These are phyloP conservation scores for Ustilago lituana DNA, from an alignment of 1,284 basidiomycete species.

Conservation along the genomic window DNA sequence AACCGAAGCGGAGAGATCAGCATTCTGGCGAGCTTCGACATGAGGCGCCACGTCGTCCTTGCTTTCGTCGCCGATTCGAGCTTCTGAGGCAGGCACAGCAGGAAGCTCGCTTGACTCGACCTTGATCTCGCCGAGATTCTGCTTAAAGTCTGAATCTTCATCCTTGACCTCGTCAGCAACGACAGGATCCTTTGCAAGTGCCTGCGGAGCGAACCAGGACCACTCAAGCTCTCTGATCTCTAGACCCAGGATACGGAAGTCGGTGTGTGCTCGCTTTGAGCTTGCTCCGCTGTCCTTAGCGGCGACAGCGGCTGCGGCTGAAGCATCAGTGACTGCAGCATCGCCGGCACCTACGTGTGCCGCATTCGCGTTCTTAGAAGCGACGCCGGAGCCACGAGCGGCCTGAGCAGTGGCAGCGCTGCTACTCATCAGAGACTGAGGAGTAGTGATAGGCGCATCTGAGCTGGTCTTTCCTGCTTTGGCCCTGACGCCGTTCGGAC, in stretches of 20 bases:
- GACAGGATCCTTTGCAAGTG: slow-evolving; percentile 1
- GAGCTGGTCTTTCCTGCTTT: slow-evolving; percentile 10
- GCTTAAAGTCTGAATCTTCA: not conserved
- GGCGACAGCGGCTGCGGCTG: not conserved
- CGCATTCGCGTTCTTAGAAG: not conserved
- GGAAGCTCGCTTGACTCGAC: not conserved
- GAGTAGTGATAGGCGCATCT: not conserved
- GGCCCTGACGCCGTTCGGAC: slow-evolving; percentile 23
- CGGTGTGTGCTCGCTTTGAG: slow-evolving; percentile 40
- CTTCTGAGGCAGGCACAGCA: too few species aligned
- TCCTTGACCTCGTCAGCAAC: not conserved
- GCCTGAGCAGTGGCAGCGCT: slow-evolving; percentile 1
- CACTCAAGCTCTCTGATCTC: slow-evolving; percentile 54
- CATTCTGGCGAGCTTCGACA: too few species aligned
- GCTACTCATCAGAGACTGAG: not conserved
- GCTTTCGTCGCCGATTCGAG: too few species aligned
- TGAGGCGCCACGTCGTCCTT: too few species aligned
- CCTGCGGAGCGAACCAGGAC: slow-evolving; percentile 39
- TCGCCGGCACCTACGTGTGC: slow-evolving; percentile 1
- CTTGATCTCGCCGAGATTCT: slow-evolving; percentile 5
- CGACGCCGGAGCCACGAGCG: not conserved
- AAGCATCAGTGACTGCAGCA: not conserved
- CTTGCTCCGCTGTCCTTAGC: slow-evolving; percentile 5
- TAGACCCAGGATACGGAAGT: slow-evolving; percentile 50
- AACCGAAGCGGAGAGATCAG: not conserved